phyloP scores from a whole-genome alignment of 163 green algal genomes.

The Smithsoniella earleae region DNA sequence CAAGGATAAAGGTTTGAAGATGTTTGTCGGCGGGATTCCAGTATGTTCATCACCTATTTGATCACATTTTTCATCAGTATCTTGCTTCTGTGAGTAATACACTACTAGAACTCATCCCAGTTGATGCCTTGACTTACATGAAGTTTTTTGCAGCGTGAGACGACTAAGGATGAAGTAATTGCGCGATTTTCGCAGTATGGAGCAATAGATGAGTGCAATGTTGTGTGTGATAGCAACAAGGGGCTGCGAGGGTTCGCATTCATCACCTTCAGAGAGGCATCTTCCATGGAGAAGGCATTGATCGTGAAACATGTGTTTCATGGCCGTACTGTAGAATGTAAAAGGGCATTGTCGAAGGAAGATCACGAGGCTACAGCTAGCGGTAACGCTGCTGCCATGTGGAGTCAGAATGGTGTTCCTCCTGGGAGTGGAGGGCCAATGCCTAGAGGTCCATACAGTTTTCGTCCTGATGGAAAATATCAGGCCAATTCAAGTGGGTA shows the following conservation, averaged over 20 bases:
- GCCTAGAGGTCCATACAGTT: no score
- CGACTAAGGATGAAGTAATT: not conserved
- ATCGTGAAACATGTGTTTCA: slow-evolving; percentile 8
- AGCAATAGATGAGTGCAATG: not conserved
- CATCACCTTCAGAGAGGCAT: not conserved
- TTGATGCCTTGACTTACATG: no score
- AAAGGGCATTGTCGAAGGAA: not conserved
- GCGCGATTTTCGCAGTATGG: slow-evolving; percentile 1
- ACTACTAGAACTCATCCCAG: no score
- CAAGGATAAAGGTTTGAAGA: slow-evolving; percentile 13
- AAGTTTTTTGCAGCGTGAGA: not conserved
- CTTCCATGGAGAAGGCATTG: slow-evolving; percentile 28
- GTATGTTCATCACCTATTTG: no score
- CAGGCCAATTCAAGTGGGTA: no score
- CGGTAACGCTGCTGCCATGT: no score
- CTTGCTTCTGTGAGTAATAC: no score
- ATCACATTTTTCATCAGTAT: no score
- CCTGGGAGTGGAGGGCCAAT: no score
- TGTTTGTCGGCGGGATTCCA: slow-evolving; percentile 18
- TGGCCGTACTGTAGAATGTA: slow-evolving; percentile 4
- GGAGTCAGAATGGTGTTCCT: no score
- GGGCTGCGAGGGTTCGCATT: slow-evolving; percentile 5
- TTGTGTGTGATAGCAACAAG: not conserved
- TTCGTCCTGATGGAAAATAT: no score
- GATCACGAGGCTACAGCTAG: not conserved